Evolutionary conservation across 192 early-diverging fungal genomes (phyloP), one percentile per base, ranked within the genome.

Genomic region (Gryganskiella cystojenkinii): DNA sequence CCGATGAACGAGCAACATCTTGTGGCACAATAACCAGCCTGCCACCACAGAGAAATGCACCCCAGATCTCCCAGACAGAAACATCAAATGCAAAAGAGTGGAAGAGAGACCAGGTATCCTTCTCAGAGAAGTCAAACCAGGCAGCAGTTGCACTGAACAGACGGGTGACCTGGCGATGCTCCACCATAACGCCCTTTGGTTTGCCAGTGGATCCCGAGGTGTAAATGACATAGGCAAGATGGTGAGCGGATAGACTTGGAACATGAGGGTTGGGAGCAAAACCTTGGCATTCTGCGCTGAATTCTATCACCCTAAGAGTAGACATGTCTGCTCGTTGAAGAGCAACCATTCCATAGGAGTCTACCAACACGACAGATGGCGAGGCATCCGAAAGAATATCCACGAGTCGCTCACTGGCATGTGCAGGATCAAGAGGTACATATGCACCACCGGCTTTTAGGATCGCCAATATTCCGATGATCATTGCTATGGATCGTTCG

Each of bases 401-500:
- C 3, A 22, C n/a, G 11, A 81, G 33, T 35, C 80, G 68, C 9
- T 75, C 60, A 31, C 54, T 75, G 3, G 79, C 46, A 52, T 55
- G 80, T 1, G 67, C 45, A n/a, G 71, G 67, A 59, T 82, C 81
- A 25, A 82, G 24, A 9, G 78, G 73, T 6, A 82, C 70, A 63
- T 82, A 82, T 0, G 81, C 81, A 22, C 56, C 80, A 2, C 81
- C 81, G 28, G 71, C 58, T 31, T 82, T 82, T 0, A 80, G 56
- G 6, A 82, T 53, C 4, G 45, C 81, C 2, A 82, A 28, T 17
- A 80, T 28, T 25, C 53, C 55, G 35, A 80, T 64, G 35, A 66
- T 56, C 64, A 56, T 56, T 33, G 37, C 43, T 3, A 46, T 6
- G 11, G 64, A 66, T 0, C 53, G 52, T 11, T 55, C 64, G 4